phyloP scores from a whole-genome alignment of 2,329 filamentous ascomycete genomes.

The Aureobasidium zeae region DNA sequence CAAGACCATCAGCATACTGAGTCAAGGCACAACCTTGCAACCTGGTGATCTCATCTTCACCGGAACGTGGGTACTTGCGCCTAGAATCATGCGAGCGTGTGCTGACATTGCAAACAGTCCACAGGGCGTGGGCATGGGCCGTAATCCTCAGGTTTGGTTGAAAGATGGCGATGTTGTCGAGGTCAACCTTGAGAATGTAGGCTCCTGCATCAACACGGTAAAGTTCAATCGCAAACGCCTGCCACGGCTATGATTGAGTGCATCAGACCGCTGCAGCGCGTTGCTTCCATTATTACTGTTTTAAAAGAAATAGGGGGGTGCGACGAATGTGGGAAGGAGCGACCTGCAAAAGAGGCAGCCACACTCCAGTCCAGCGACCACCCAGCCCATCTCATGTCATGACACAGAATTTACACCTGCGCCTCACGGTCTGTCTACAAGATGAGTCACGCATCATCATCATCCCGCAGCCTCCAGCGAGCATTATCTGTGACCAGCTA shows the following conservation, averaged over 20 bases:
- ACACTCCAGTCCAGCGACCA: too few species aligned
- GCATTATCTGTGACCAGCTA: slow-evolving; percentile 23
- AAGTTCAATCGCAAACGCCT: too few species aligned
- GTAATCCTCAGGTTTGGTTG: slow-evolving; percentile 57
- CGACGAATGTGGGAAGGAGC: neutral
- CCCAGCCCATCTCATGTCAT: too few species aligned
- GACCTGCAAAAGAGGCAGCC: neutral
- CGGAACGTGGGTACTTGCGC: slow-evolving; percentile 43
- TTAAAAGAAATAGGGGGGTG: too few species aligned
- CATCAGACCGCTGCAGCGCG: too few species aligned
- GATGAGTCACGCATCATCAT: neutral
- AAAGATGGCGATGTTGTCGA: slow-evolving; percentile 62
- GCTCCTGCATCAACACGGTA: slow-evolving; percentile 42
- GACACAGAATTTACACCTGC: neutral
- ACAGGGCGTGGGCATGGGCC: slow-evolving; percentile 61
- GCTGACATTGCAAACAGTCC: slow-evolving; percentile 37
- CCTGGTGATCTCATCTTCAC: slow-evolving; percentile 60
- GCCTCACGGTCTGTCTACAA: neutral
- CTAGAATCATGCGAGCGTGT: neutral
- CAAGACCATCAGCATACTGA: slow-evolving; percentile 51
- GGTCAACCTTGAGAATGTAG: slow-evolving; percentile 57
- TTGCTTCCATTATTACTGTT: too few species aligned
- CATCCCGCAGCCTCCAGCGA: neutral
- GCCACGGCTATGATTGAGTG: too few species aligned
- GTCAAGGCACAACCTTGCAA: slow-evolving; percentile 52